Conservation (phyloP, 805 yeast species). For the Candida glaebosa region DNA sequence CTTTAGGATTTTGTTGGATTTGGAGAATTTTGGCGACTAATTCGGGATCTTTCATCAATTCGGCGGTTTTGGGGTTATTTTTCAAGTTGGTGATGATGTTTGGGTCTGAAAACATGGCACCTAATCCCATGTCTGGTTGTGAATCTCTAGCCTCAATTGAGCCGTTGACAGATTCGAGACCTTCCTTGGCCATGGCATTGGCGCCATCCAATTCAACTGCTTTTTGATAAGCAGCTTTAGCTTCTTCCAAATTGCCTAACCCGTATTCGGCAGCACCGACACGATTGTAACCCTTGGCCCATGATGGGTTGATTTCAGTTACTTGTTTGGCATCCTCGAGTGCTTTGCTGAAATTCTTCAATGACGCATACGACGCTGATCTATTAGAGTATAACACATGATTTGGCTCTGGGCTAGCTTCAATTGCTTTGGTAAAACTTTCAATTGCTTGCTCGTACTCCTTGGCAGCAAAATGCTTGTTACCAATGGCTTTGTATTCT, state of each 20-base stretch:
- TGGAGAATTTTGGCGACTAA: slow-evolving; percentile 66
- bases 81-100: slow-evolving; percentile 69
- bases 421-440: slow-evolving; percentile 81
- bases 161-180: slow-evolving; percentile 65
- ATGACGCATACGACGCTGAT: slow-evolving; percentile 85
- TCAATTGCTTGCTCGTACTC: slow-evolving; percentile 80
- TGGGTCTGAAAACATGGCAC: slow-evolving; percentile 78
- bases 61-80: slow-evolving; percentile 83
- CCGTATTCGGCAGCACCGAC: slow-evolving; percentile 92
- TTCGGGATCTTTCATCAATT: slow-evolving; percentile 81
- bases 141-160: slow-evolving; percentile 51
- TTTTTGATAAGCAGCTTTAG: slow-evolving; percentile 66
- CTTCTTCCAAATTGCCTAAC: slow-evolving; percentile 73
- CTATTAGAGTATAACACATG: slow-evolving; percentile 93
- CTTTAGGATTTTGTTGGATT: slow-evolving; percentile 70
- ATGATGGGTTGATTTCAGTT: slow-evolving; percentile 71
- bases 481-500: slow-evolving; percentile 87
- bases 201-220: slow-evolving; percentile 77
- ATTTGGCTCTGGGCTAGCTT: slow-evolving; percentile 74
- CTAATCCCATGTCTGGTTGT: slow-evolving; percentile 73
- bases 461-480: slow-evolving; percentile 86
- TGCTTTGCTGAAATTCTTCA: slow-evolving; percentile 70
- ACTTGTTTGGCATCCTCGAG: slow-evolving; percentile 82
- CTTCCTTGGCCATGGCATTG: slow-evolving; percentile 85
- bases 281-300: slow-evolving; percentile 96